Percentiles rank a stretch among this genome's conserved stretches.
These are phyloP conservation scores for Asterophora parasitica DNA, from an alignment of 768 basidiomycete species.

Conservation along the genomic window DNA sequence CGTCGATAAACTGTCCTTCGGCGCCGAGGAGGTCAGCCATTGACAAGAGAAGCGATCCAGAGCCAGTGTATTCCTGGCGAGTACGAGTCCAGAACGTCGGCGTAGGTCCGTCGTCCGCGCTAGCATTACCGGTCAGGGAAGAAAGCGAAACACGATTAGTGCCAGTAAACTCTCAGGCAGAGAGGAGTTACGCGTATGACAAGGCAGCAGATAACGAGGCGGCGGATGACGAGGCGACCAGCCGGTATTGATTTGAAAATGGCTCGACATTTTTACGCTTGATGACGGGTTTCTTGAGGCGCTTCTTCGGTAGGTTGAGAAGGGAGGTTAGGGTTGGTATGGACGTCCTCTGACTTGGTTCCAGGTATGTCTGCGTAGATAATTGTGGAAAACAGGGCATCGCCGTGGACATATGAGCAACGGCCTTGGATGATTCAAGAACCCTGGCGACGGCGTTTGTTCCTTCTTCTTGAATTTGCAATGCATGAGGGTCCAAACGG, in stretches of 20 bases:
- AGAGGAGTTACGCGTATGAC: background rate
- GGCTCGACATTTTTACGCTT: background rate
- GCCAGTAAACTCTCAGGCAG: background rate
- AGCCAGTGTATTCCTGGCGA: conserved; percentile 5
- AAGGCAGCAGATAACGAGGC: too few relatives aligned
- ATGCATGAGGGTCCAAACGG: background rate
- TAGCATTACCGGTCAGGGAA: background rate
- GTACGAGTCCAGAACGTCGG: conserved; percentile 12
- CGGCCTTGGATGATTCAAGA: background rate
- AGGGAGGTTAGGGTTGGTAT: background rate
- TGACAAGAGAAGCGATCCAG: conserved; percentile 6
- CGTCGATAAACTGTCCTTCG: background rate
- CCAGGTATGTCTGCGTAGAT: background rate
- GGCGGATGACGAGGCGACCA: background rate
- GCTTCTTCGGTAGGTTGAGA: background rate
- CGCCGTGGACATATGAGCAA: background rate
- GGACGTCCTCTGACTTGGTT: too few relatives aligned
- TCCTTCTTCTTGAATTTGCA: background rate
- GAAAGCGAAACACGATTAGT: background rate
- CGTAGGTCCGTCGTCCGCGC: background rate
- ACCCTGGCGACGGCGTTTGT: background rate
- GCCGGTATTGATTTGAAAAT: background rate
- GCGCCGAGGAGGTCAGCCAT: conserved; percentile 10
- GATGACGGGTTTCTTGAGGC: background rate
- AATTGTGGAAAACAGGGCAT: background rate